Evolutionary conservation across 176 grass and related monocot genomes (phyloP).

Genomic region (Oryza longistaminata): DNA sequence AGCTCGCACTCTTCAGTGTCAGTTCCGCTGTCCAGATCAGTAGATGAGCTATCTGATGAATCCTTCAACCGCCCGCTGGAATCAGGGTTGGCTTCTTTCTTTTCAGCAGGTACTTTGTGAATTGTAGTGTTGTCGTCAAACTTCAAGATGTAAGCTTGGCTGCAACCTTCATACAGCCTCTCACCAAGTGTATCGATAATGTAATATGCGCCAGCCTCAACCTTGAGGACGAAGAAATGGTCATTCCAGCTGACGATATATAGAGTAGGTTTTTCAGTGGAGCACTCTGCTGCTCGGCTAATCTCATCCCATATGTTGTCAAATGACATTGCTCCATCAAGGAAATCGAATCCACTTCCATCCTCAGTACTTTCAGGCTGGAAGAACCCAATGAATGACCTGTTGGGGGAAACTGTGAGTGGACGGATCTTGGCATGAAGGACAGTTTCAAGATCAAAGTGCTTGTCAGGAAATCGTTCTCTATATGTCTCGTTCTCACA

Average conservation of each 20-base stretch:
- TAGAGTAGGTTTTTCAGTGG: slow-evolving; percentile 46
- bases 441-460: slow-evolving; percentile 97
- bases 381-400: slow-evolving; percentile 92
- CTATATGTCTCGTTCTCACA: slow-evolving; percentile 74
- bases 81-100: slow-evolving; percentile 44
- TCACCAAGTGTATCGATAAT: slow-evolving; percentile 94
- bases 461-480: slow-evolving; percentile 79
- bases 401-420: slow-evolving; percentile 61
- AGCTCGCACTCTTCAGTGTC: slow-evolving; percentile 42
- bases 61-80: slow-evolving; percentile 11
- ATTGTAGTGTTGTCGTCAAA: slow-evolving; percentile 82
- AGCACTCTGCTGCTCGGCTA: slow-evolving; percentile 45
- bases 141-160: slow-evolving; percentile 85
- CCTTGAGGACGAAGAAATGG: slow-evolving; percentile 89
- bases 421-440: slow-evolving; percentile 73
- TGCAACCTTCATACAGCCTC: slow-evolving; percentile 86
- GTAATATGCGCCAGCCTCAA: slow-evolving; percentile 67
- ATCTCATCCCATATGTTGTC: slow-evolving; percentile 97
- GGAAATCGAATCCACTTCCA: slow-evolving; percentile 67
- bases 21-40: slow-evolving; percentile 39
- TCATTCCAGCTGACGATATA: slow-evolving; percentile 99
- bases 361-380: slow-evolving; percentile 74
- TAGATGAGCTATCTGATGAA: slow-evolving; percentile 23
- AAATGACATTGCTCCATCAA: slow-evolving; percentile 87
- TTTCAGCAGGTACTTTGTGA: slow-evolving; percentile 47